Base-by-base conservation (phyloP, 75 land plant species). In the Larix kaempferi region DNA sequence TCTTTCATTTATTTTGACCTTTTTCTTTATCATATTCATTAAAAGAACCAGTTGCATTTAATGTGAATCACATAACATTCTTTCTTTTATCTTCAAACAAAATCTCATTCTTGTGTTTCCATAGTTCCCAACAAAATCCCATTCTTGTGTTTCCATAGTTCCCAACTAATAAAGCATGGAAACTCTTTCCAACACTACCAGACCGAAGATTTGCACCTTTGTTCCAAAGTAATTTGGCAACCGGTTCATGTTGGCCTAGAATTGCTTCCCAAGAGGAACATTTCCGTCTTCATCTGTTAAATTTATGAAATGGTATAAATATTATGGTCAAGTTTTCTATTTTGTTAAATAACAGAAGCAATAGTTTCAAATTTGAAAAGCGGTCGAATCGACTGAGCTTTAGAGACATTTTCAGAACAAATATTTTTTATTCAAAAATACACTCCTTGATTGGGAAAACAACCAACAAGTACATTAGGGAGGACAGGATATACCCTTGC, bases 231-330 rank as follows among this genome's bases (percentile, higher is more conserved):
- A 93, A 33, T 55, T 80, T 82, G 17, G 77, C 78, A 52, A 89
- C 74, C 4, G 74, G 17, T 12, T 87, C 79, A 66, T 91, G 89
- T 16, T 78, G 63, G 16, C 79, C 84, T 10, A 82, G 71, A 2
- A 95, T 80, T n/a, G 98, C 95, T 56, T 93, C 93, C 87, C 91
- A 89, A 95, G 66, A 22, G 98, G 98, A 35, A 91, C 84, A 71
- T 54, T 86, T 21, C 93, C 95, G 23, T 93, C 93, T 16, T 84
- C 81, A 88, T 95, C 98, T 95, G 89, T 77, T 83, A 16, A 19
- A 23, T 39, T 39, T 69, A 39, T 41, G 52, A 44, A 44, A n/a
- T 17, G 62, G 1, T 19, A n/a, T 4, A 59, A 8, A 73, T 2
- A 73, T 17, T 44, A 12, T 72, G 56, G 27, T 72, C 26, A 72